These are phyloP conservation scores for Solanum hybrid DNA, from an alignment of 305 asterid species.

Conservation along the genomic window DNA sequence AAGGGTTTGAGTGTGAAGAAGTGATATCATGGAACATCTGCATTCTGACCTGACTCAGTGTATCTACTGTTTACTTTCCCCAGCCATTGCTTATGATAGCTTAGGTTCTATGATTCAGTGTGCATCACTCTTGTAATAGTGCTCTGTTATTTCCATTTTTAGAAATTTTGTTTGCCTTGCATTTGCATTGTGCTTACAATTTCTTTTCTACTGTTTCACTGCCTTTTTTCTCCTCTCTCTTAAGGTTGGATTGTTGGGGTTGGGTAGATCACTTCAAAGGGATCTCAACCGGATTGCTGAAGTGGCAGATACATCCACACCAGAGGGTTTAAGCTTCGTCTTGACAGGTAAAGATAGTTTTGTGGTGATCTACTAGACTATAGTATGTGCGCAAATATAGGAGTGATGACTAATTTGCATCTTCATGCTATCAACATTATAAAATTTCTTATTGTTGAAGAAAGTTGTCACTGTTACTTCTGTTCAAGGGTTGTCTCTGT, in stretches of 20 bases:
- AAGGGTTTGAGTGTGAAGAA: not conserved
- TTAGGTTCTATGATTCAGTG: not conserved
- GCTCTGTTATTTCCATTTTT: not conserved
- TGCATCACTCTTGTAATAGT: not conserved
- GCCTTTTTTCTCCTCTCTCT: slow-evolving; percentile 3
- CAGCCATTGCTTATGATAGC: not conserved
- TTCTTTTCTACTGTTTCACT: not conserved
- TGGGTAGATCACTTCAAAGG: slow-evolving; percentile 76
- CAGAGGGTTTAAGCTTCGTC: slow-evolving; percentile 78
- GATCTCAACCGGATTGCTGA: slow-evolving; percentile 88
- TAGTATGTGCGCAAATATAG: not conserved
- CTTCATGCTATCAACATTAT: not conserved
- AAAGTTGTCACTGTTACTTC: not conserved
- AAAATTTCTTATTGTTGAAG: not conserved
- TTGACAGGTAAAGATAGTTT: slow-evolving; percentile 54
- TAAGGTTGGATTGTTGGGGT: slow-evolving; percentile 85
- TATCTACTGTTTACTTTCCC: not conserved
- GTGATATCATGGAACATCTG: not conserved
- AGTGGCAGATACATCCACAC: slow-evolving; percentile 77
- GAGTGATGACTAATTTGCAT: not conserved
- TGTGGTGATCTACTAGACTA: not conserved
- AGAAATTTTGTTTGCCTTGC: not conserved
- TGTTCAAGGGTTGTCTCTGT: not conserved
- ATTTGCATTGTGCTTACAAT: not conserved
- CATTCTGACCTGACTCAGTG: not conserved